Evolutionary conservation across 768 basidiomycete genomes (phyloP), one percentile per base, ranked within the genome.

Genomic region (Trametes cinnabarina): DNA sequence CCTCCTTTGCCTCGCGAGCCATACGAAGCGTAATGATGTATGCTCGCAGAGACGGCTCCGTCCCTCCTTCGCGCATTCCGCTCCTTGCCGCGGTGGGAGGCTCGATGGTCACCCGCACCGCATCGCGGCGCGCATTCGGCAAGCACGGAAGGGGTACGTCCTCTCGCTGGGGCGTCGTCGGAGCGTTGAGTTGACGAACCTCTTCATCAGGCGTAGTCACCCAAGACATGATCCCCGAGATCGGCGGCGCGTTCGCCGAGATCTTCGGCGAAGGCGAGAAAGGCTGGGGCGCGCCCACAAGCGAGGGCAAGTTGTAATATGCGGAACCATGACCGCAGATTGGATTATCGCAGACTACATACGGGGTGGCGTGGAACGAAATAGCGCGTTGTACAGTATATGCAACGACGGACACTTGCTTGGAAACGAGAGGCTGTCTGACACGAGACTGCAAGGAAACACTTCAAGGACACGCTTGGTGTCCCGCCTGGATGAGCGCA

Each of bases 31-130:
- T 32, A 12, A 32, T 12, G 12, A 54, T 49, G 4, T 20, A 23
- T 44, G 15, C 25, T 11, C 28, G 23, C 58, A 87, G 87, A 0
- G 82, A 90, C 65, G 70, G 74, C 41, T 70, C 72, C 15, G 71
- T 88, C 44, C 75, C 86, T 8, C 71, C 79, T 30, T 86, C 85
- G 25, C 79, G 83, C 12, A 82, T 98, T 62, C 92, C 96, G 0
- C 72, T 96, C 8, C 74, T 98, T 9, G 92, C 94, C 0, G 91
- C 94, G 9, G 79, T 92, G 15, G 95, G 85, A 1, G 96, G 84
- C 9, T 92, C 92, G 53, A 85, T 94, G 71, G 85, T 97, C 11
- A 98, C 95, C 7, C 85, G 97, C 7, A 86, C 87, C 2, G 81
- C 90, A 15, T 94, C 92, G 51, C 82, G 82, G 30, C 73, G 80